Evolutionary conservation across 176 grass and related monocot genomes (phyloP).

Genomic region (Dendrocalamus sinicus): DNA sequence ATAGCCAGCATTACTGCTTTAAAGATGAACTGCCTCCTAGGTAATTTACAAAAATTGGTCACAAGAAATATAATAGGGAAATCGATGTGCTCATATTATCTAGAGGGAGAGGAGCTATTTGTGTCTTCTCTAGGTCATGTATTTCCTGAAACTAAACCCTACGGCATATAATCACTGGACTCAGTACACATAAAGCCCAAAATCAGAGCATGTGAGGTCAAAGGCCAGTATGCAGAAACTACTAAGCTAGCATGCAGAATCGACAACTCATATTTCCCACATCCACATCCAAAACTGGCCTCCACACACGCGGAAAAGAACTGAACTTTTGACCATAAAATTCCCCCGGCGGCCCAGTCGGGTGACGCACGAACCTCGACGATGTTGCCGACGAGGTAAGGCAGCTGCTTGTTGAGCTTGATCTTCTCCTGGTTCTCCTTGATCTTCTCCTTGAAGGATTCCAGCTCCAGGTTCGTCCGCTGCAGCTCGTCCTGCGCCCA

Average conservation of each 20-base stretch:
- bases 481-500: constrained; percentile 67
- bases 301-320: neutral
- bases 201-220: neutral
- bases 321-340: neutral
- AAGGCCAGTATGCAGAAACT: neutral
- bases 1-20: neutral
- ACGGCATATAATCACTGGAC: neutral
- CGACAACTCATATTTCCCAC: neutral
- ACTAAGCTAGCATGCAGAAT: neutral
- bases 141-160: neutral
- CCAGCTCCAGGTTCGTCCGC: constrained; percentile 71
- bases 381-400: constrained; percentile 83
- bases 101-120: neutral
- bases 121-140: neutral
- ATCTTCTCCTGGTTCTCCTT: constrained; percentile 94
- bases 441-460: constrained; percentile 79
- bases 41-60: neutral
- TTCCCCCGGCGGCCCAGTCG: neutral
- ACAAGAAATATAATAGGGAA: neutral
- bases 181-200: neutral
- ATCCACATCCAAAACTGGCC: neutral
- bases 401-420: constrained; percentile 84
- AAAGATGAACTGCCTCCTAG: neutral
- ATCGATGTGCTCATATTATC: neutral
- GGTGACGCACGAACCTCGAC: constrained; percentile 64